Percentiles rank a stretch among this genome's conserved stretches.
Evolutionary conservation across 2,329 filamentous ascomycete species (phyloP).

Genomic region (Colletotrichum sp.): DNA sequence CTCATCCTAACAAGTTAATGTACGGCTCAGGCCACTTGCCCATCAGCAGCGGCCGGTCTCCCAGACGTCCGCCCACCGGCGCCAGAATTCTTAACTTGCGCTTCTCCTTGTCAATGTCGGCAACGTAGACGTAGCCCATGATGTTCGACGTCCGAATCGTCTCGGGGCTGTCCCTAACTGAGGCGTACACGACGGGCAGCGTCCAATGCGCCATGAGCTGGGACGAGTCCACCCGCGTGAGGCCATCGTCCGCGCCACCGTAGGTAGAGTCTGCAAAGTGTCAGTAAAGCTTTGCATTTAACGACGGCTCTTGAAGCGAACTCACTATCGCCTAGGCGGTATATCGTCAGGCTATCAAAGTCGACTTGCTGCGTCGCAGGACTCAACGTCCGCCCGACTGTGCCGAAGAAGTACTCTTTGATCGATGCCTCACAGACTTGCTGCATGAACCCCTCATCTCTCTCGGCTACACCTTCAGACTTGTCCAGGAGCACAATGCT

Average conservation of each 20-base stretch:
- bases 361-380: slow-evolving; percentile 88
- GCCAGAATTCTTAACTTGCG: slow-evolving; percentile 81
- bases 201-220: slow-evolving; percentile 79
- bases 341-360: slow-evolving; percentile 77
- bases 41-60: slow-evolving; percentile 81
- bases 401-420: slow-evolving; percentile 94
- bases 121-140: slow-evolving; percentile 92
- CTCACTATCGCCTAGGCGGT: slow-evolving; percentile 68
- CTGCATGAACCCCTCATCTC: slow-evolving; percentile 77
- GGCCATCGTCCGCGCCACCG: slow-evolving; percentile 41
- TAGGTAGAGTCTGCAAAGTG: slow-evolving; percentile 30
- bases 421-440: slow-evolving; percentile 77
- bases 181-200: slow-evolving; percentile 83
- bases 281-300: background rate
- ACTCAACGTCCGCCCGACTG: slow-evolving; percentile 75
- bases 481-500: slow-evolving; percentile 81
- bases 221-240: slow-evolving; percentile 70
- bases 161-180: slow-evolving; percentile 70
- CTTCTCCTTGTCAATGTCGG: slow-evolving; percentile 86
- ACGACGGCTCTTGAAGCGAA: background rate
- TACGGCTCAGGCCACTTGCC: slow-evolving; percentile 87
- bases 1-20: slow-evolving; percentile 71
- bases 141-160: slow-evolving; percentile 81
- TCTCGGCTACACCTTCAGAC: slow-evolving; percentile 83
- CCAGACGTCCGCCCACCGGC: slow-evolving; percentile 82